A percentile compares a stretch with the other conserved stretches of the same genome.
Conservation (phyloP, 1,139 yeast genomes). For the Protomyces macrosporus region DNA sequence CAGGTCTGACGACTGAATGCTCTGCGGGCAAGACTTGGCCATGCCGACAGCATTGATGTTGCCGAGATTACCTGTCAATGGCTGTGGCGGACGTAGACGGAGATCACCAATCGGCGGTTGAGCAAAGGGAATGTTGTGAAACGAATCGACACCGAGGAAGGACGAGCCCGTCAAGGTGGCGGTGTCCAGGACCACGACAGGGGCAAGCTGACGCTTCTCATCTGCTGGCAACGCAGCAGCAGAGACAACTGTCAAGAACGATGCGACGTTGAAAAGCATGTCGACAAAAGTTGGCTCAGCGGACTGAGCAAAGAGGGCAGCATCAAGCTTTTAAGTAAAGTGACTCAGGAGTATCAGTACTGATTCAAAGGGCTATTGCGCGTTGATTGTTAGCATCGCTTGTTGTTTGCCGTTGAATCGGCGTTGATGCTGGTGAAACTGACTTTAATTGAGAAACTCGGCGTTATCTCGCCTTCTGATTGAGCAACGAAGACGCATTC, state of each 20-base stretch:
- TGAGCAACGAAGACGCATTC: no score
- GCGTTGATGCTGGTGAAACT: no score
- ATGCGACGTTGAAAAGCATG: not conserved
- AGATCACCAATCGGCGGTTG: slow-evolving; percentile 24
- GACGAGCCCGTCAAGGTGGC: not conserved
- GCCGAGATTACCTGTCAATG: slow-evolving; percentile 15
- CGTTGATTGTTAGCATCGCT: no score
- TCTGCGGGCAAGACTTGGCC: slow-evolving; percentile 2
- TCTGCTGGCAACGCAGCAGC: not conserved
- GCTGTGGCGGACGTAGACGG: not conserved
- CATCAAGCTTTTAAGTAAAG: no score
- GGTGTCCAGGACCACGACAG: not conserved
- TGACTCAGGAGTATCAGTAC: no score
- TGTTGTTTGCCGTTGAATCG: no score
- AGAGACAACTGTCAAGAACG: not conserved
- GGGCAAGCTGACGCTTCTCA: not conserved
- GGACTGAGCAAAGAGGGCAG: no score
- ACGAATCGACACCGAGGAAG: not conserved
- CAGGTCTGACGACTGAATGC: not conserved
- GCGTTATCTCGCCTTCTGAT: no score
- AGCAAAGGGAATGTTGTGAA: slow-evolving; percentile 22
- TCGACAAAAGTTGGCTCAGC: no score
- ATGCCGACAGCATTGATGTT: slow-evolving; percentile 12
- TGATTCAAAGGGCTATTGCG: no score
- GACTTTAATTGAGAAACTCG: no score